Evolutionary conservation across 108 stramenopile genomes (phyloP).

Genomic region (Epithemia pelagica): DNA sequence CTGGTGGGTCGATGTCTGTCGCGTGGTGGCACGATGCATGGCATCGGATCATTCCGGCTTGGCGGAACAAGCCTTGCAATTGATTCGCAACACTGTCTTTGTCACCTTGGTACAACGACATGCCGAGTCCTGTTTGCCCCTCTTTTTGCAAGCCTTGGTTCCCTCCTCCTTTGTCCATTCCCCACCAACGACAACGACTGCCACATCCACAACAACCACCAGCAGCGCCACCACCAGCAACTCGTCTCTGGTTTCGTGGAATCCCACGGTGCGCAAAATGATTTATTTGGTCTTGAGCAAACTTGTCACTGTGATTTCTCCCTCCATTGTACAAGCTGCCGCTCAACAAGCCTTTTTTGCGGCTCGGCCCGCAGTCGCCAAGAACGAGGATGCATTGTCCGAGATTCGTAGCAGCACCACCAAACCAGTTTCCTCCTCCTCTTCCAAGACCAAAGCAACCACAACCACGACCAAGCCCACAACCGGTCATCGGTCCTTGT

Average conservation of each 20-base stretch:
- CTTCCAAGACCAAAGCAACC: neutral
- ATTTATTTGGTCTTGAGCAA: conserved; percentile 49
- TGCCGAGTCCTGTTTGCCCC: conserved; percentile 23
- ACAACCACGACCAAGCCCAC: conserved; percentile 8
- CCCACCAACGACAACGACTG: no score
- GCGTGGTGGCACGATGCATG: conserved; percentile 49
- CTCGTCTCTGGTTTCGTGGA: conserved; percentile 77
- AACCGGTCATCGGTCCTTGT: conserved; percentile 12
- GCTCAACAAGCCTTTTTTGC: neutral
- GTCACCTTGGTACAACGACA: conserved; percentile 24
- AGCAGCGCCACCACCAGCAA: no score
- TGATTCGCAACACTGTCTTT: conserved; percentile 58
- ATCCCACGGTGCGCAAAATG: conserved; percentile 85
- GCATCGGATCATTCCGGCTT: conserved; percentile 74
- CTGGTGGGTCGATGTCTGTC: conserved; percentile 10
- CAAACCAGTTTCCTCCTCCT: neutral
- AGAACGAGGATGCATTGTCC: no score
- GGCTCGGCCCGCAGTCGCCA: no score
- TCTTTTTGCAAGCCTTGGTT: conserved; percentile 49
- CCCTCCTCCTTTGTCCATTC: neutral
- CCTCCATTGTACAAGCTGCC: neutral
- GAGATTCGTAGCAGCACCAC: no score
- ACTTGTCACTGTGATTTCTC: conserved; percentile 7
- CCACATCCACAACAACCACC: no score
- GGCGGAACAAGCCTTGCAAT: conserved; percentile 63